phyloP scores from a whole-genome alignment of 2,329 filamentous ascomycete species.

The Rhynchosporium graminicola region DNA sequence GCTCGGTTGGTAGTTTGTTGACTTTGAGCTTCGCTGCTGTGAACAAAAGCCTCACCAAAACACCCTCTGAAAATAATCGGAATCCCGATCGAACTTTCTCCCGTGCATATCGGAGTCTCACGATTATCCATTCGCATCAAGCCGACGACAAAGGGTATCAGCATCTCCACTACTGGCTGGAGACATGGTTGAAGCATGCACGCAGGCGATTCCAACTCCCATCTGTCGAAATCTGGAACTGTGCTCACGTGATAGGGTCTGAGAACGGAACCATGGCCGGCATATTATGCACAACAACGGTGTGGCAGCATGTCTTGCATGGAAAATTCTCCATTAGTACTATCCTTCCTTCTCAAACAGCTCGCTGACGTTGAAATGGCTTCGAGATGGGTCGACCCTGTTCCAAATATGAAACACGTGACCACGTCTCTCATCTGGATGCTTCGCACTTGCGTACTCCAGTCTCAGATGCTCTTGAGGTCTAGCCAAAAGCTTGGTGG shows the following conservation, averaged over 20 bases:
- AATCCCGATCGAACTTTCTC: not conserved
- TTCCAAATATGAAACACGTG: constrained; percentile 16
- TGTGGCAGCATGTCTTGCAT: constrained; percentile 12
- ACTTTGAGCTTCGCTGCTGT: not conserved
- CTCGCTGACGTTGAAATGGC: constrained; percentile 9
- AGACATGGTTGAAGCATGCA: no score
- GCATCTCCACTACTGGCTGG: not conserved
- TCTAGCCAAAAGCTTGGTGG: not conserved
- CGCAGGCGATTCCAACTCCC: no score
- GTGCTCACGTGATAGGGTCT: not conserved
- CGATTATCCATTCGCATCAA: not conserved
- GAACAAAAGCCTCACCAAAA: constrained; percentile 6
- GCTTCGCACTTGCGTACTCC: not conserved
- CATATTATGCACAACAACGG: constrained; percentile 3
- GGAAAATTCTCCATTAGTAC: not conserved
- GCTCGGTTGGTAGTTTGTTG: no score
- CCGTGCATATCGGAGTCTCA: not conserved
- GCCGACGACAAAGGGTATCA: not conserved
- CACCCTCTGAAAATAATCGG: no score
- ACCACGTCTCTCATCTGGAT: not conserved
- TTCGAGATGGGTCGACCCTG: not conserved
- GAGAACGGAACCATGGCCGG: constrained; percentile 3
- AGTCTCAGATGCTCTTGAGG: constrained; percentile 2
- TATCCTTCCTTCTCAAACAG: constrained; percentile 6
- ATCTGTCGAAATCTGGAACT: not conserved